phyloP scores from a whole-genome alignment of 1,284 basidiomycete species.

The Irpex sp. region DNA sequence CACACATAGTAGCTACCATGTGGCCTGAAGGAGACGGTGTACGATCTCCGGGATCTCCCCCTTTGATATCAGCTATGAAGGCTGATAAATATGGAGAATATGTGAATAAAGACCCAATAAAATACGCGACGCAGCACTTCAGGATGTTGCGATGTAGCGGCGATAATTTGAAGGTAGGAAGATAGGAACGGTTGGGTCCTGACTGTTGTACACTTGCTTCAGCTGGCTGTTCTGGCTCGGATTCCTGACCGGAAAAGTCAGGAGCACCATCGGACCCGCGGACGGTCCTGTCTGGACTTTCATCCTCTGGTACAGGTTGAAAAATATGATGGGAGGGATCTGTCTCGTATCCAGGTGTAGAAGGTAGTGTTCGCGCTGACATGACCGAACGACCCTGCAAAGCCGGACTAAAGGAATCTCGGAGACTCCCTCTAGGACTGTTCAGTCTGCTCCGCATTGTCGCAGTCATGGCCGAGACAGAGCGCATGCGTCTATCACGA shows the following conservation, averaged over 20 bases:
- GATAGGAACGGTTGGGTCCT: slow-evolving; percentile 7
- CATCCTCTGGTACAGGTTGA: background rate
- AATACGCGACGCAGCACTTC: slow-evolving; percentile 91
- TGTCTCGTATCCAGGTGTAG: background rate
- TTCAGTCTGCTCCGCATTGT: background rate
- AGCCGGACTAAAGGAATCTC: background rate
- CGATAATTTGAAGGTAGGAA: slow-evolving; percentile 40
- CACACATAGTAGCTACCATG: slow-evolving; percentile 79
- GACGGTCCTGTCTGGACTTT: background rate
- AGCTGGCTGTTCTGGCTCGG: slow-evolving; percentile 1
- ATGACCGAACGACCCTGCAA: background rate
- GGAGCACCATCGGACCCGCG: background rate
- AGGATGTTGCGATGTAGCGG: slow-evolving; percentile 67
- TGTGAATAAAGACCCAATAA: slow-evolving; percentile 89
- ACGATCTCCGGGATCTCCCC: slow-evolving; percentile 58
- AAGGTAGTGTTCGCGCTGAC: background rate
- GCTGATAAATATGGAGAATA: slow-evolving; percentile 73
- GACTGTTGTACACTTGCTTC: slow-evolving; percentile 4
- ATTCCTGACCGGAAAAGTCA: background rate
- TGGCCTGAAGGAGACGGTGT: slow-evolving; percentile 75
- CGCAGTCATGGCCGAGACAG: slow-evolving; percentile 2
- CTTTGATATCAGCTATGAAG: slow-evolving; percentile 60
- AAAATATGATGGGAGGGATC: background rate
- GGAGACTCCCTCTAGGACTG: background rate
- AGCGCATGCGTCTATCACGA: slow-evolving; percentile 14